A percentile compares a stretch with the other conserved stretches of the same genome.
Conservation (phyloP, 352 stramenopile species). For the Pythium oligandrum region DNA sequence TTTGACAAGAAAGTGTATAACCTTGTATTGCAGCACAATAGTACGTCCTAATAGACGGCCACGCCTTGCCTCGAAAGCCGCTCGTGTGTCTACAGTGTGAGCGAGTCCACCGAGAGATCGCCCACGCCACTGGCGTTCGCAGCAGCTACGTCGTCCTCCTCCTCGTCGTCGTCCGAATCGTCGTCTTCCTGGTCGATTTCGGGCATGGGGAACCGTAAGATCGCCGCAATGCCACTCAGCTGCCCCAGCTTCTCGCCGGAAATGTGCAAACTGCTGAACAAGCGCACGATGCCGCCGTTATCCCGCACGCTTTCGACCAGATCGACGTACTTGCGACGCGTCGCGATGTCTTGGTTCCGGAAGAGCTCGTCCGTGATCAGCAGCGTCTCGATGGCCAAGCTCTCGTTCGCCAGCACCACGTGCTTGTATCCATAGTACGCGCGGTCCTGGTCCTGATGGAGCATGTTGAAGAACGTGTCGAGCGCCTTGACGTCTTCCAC, state of each 20-base stretch:
- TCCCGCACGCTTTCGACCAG: conserved; percentile 92
- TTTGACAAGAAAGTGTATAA: conserved; percentile 80
- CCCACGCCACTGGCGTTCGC: conserved; percentile 46
- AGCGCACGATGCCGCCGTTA: conserved; percentile 87
- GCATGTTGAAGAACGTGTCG: conserved; percentile 95
- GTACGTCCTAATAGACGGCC: conserved; percentile 6
- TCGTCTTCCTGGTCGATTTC: conserved; percentile 93
- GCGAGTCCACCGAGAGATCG: conserved; percentile 59
- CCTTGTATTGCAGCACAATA: conserved; percentile 73
- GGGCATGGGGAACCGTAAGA: conserved; percentile 95
- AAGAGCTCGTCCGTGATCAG: conserved; percentile 96
- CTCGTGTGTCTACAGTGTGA: conserved; percentile 38
- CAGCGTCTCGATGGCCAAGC: conserved; percentile 93
- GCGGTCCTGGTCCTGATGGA: conserved; percentile 93
- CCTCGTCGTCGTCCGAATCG: conserved; percentile 33
- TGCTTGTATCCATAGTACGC: conserved; percentile 97
- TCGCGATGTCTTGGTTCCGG: conserved; percentile 85
- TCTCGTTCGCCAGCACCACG: conserved; percentile 87
- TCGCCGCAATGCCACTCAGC: conserved; percentile 93
- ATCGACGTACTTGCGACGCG: conserved; percentile 90
- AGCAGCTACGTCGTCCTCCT: conserved; percentile 7
- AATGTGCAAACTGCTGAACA: conserved; percentile 95
- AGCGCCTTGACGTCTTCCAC: conserved; percentile 90
- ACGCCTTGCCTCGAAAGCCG: conserved; percentile 1
- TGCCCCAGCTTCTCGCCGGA: conserved; percentile 94